Evolutionary conservation across 2,329 filamentous ascomycete species (phyloP), one percentile per base, ranked within the genome.

Genomic region (Curvularia sp.): DNA sequence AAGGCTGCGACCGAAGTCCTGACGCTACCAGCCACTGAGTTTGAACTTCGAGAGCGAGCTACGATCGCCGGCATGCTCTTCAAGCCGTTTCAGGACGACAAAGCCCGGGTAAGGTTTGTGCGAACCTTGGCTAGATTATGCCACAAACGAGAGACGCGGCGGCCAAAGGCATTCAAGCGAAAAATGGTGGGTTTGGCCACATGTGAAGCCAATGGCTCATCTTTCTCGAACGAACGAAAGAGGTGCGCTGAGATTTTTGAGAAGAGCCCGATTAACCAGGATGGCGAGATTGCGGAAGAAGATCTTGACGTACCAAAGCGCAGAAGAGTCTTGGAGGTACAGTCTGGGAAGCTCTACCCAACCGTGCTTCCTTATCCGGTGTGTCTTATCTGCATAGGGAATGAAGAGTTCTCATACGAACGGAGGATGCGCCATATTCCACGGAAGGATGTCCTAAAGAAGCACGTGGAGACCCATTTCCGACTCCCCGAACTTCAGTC

Each of bases 51-150:
- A n/a, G 65, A 66, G 57, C 57, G 59, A 31, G 63, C 52, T 6
- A 60, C 49, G 22, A 55, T 64, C 31, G 61, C 65, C 18, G 47
- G 52, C 22, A 65, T 65, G 49, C 60, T 67, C 48, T 67, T 67
- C 44, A 61, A 65, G 49, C 61, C 57, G n/a, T 50, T 64, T 50
- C 10, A 62, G 48, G 49, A 62, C 42, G 43, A 65, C 22, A 61
- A 55, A 42, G 51, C 49, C 38, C 49, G 55, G 49, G 53, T 63
- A 42, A 53, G 49, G 51, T 65, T 62, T 55, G 41, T 67, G 26
- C 42, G 41, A 44, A 55, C 61, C 48, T 57, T 67, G 31, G 55
- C 55, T 56, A 51, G 33, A 52, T 53, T 67, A 33, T 58, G 58
- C 50, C 22, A 51, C 12, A 52, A 51, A 53, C 55, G 64, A 63